Percentiles rank a stretch among this genome's conserved stretches.
Conservation (phyloP, 768 basidiomycete genomes). For the Mycena rosella region DNA sequence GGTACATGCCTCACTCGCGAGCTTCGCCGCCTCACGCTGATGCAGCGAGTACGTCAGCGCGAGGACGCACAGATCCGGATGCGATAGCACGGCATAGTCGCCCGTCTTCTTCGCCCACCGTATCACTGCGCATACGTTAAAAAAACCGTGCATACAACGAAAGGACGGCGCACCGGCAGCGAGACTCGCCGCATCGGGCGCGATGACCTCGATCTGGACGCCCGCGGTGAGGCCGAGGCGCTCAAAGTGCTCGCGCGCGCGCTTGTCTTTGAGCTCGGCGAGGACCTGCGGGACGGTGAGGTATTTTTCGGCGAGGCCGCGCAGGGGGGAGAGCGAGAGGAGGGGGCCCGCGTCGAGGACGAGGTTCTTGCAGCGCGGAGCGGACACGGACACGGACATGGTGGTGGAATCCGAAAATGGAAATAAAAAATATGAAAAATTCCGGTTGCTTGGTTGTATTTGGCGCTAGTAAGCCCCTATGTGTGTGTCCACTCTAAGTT, state of each 20-base stretch:
- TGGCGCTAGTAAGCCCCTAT: too few relatives aligned
- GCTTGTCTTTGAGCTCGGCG: conserved; percentile 89
- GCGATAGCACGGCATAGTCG: conserved; percentile 92
- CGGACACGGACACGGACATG: too few relatives aligned
- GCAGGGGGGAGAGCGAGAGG: conserved; percentile 87
- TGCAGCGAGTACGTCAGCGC: conserved; percentile 89
- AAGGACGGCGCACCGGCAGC: conserved; percentile 61
- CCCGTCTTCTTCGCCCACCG: conserved; percentile 96
- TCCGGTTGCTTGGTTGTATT: too few relatives aligned
- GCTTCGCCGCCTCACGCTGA: conserved; percentile 45
- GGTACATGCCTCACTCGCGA: conserved; percentile 46
- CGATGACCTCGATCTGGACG: conserved; percentile 77
- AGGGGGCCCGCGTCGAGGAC: conserved; percentile 96
- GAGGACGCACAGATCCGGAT: conserved; percentile 90
- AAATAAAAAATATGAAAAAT: too few relatives aligned
- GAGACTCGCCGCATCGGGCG: conserved; percentile 78
- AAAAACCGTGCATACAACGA: neutral
- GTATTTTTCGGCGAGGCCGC: conserved; percentile 89
- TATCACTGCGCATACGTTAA: conserved; percentile 67
- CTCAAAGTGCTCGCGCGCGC: conserved; percentile 89
- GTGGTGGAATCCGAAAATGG: too few relatives aligned
- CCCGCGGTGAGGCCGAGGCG: conserved; percentile 81
- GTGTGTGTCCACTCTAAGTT: too few relatives aligned
- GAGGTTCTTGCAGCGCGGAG: conserved; percentile 76
- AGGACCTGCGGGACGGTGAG: conserved; percentile 93